Evolutionary conservation across 208 protist genomes (phyloP), one percentile per base, ranked within the genome.

Genomic region (Leishmania tropica): DNA sequence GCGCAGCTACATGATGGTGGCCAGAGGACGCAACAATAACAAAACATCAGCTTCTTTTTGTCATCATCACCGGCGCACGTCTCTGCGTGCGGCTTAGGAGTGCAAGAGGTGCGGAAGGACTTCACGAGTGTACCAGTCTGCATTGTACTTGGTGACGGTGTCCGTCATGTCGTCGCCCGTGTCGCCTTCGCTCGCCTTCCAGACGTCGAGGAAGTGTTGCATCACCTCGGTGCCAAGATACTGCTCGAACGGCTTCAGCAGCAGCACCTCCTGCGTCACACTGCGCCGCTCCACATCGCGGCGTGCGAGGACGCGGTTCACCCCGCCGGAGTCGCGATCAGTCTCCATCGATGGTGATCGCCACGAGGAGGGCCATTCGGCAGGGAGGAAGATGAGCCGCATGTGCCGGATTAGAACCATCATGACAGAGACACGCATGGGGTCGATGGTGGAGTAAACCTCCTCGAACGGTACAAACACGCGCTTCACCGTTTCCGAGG

Each of bases 341-440:
- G 68, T 24, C 68, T 37, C 68, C 42, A 53, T 53, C 19, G 42
- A 73, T 35, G 42, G 28, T 31, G 67, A 35, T 56, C 79, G 75
- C 84, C 79, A 87, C 31, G 79, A 31, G 21, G 71, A 53, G 1
- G 87, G 75, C 90, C 90, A 96, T 82, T 89, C 87, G 35, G 81
- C 53, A 1, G 92, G 90, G 79, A 84, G 87, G 80, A 96, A 96
- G 45, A 93, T 71, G 4, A 83, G 83, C 31, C 83, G 83, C 53
- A 96, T 77, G 87, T 90, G 84, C 47, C 87, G 88, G 78, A 94
- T 81, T 45, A 94, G 70, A 17, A 72, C 85, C 47, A 83, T 81
- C 91, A 96, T 90, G 70, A 96, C 91, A 3, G 93, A 94, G 35
- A 90, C 83, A 0, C 87, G 88, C 89, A 96, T 93, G 60, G 93